Conservation (phyloP, 2,329 filamentous ascomycete species). For the Fonsecaea erecta region DNA sequence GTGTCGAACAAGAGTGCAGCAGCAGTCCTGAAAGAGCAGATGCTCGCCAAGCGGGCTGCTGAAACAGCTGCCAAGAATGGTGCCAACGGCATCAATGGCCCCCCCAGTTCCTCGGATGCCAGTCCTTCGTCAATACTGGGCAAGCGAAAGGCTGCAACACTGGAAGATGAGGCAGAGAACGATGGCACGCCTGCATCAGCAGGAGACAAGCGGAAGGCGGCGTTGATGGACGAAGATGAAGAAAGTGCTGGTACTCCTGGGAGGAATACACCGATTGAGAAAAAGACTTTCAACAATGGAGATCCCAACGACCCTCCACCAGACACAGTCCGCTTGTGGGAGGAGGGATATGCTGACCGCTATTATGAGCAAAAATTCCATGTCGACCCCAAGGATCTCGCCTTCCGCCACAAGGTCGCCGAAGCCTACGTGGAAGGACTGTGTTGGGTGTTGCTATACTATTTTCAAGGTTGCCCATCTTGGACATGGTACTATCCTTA, state of each 20-base stretch:
- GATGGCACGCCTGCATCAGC: conserved; percentile 52
- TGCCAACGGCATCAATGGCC: conserved; percentile 41
- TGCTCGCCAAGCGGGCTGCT: conserved; percentile 57
- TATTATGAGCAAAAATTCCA: conserved; percentile 98
- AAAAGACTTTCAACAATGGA: conserved; percentile 47
- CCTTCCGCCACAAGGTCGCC: conserved; percentile 87
- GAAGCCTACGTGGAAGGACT: conserved; percentile 92
- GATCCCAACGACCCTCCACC: conserved; percentile 54
- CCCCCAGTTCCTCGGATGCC: conserved; percentile 23
- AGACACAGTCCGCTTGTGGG: conserved; percentile 90
- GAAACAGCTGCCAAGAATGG: conserved; percentile 44
- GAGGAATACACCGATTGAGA: conserved; percentile 59
- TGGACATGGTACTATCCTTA: conserved; percentile 99
- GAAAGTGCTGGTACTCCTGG: conserved; percentile 60
- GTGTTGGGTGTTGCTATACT: conserved; percentile 93
- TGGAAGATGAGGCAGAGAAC: conserved; percentile 7
- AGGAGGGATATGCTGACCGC: conserved; percentile 89
- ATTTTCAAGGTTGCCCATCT: conserved; percentile 96
- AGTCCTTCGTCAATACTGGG: conserved; percentile 27
- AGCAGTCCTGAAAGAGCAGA: conserved; percentile 79
- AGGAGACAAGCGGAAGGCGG: conserved; percentile 77
- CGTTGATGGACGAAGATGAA: conserved; percentile 65
- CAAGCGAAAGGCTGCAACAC: conserved; percentile 9
- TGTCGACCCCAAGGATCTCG: conserved; percentile 76
- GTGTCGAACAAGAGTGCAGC: conserved; percentile 93